These are phyloP conservation scores for Microsporum audouinii DNA, from an alignment of 2,329 filamentous ascomycete species.

Conservation along the genomic window DNA sequence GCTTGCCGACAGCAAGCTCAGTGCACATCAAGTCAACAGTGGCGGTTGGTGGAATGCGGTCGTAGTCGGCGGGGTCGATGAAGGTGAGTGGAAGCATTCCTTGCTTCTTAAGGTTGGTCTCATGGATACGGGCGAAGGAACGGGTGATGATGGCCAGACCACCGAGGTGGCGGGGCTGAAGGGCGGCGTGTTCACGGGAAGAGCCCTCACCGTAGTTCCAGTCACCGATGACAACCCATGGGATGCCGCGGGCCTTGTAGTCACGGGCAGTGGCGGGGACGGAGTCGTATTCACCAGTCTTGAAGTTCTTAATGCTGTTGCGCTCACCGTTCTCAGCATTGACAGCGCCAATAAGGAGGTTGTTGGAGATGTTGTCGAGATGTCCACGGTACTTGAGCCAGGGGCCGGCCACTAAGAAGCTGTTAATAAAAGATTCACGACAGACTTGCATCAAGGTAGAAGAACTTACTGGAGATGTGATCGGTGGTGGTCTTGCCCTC, in stretches of 20 bases:
- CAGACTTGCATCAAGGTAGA: background rate
- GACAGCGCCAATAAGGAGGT: slow-evolving; percentile 96
- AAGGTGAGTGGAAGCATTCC: slow-evolving; percentile 99
- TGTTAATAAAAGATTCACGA: background rate
- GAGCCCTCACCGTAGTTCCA: slow-evolving; percentile 99
- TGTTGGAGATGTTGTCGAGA: slow-evolving; percentile 99
- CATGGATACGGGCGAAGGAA: slow-evolving; percentile 97
- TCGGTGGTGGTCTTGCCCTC: slow-evolving; percentile 95
- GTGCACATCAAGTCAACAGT: slow-evolving; percentile 84
- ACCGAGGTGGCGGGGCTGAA: slow-evolving; percentile 94
- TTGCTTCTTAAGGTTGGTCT: slow-evolving; percentile 99
- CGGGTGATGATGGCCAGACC: slow-evolving; percentile 93
- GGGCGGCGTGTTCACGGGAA: slow-evolving; percentile 94
- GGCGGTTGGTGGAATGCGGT: slow-evolving; percentile 89
- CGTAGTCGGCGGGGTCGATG: slow-evolving; percentile 87
- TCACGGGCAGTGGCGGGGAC: slow-evolving; percentile 91
- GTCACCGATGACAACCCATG: slow-evolving; percentile 96
- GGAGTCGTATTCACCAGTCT: slow-evolving; percentile 70
- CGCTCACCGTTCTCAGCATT: slow-evolving; percentile 93
- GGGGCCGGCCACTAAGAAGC: slow-evolving; percentile 61
- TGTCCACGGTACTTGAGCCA: slow-evolving; percentile 99
- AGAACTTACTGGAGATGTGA: slow-evolving; percentile 62
- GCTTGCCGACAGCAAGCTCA: slow-evolving; percentile 82
- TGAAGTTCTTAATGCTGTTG: slow-evolving; percentile 92
- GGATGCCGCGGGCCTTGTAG: slow-evolving; percentile 94